Evolutionary conservation across 2,329 filamentous ascomycete species (phyloP).

Genomic region (Xylaria sp.): DNA sequence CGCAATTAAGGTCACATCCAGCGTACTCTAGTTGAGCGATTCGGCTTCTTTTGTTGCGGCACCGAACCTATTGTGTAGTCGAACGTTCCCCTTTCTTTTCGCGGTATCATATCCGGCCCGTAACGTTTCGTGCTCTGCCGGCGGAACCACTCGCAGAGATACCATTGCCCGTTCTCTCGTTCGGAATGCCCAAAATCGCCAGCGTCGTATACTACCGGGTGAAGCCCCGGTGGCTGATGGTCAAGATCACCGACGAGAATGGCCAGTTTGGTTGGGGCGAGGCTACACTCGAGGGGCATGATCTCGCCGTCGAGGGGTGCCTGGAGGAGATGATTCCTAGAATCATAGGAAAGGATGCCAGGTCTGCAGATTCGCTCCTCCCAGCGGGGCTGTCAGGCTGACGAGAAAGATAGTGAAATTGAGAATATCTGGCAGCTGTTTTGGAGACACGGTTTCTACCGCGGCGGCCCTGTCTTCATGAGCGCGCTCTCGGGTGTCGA

Average conservation of each 20-base stretch:
- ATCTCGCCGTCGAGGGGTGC: constrained; percentile 78
- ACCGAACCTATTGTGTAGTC: background rate
- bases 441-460: constrained; percentile 78
- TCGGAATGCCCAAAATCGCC: constrained; percentile 70
- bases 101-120: background rate
- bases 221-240: constrained; percentile 80
- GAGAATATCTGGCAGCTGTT: constrained; percentile 83
- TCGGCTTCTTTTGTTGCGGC: background rate
- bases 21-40: too few species aligned
- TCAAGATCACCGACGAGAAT: constrained; percentile 76
- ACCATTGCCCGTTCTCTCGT: background rate
- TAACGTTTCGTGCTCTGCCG: background rate
- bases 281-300: constrained; percentile 78
- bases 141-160: background rate
- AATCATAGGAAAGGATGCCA: constrained; percentile 74
- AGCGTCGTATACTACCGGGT: constrained; percentile 79
- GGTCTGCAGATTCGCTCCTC: constrained; percentile 59
- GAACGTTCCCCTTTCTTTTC: background rate
- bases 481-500: constrained; percentile 81
- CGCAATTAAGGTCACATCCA: too few species aligned
- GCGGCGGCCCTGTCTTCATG: constrained; percentile 84
- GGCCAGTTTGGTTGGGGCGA: constrained; percentile 78
- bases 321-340: constrained; percentile 61
- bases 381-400: background rate
- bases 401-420: constrained; percentile 67